Base-by-base conservation (phyloP, 169 alveolate species). In the Cryptosporidium canis region DNA sequence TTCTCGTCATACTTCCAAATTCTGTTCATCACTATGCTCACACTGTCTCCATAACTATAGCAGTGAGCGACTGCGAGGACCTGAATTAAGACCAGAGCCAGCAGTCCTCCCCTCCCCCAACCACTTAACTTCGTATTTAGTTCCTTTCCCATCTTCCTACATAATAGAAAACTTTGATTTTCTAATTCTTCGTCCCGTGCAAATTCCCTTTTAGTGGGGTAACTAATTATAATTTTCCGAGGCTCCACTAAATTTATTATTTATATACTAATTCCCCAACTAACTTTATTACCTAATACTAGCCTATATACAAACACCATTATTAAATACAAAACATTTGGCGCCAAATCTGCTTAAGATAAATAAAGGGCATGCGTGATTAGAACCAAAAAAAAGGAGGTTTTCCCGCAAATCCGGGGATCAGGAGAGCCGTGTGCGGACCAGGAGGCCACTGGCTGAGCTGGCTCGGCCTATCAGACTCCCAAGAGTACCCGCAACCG, bases 1-100 rank as follows among this genome's bases (percentile, higher is more conserved):
- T 63, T 77, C 4, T 77, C 72, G n/a, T 70, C 84, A 77, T 77
- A 77, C 27, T 55, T 77, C 87, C 87, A 77, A 39, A 77, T 77
- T 43, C 87, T 55, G 33, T 77, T 77, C 47, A 77, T 24, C 33
- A 58, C 41, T 27, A 77, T 58, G 16, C n/a, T 63, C 58, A 77
- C 87, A 35, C 12, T 39, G 66, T 77, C 87, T 53, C 87, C 87
- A 39, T 18, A 35, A n/a, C 61, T 65, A 33, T 77, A 77, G 7
- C 77, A 37, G 8, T 61, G 77, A 18, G 27, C 37, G 39, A 21
- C 48, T 5, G 37, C 12, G 35, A 77, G 9, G 6, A 43, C 24
- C 48, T 33, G 68, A 27, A 31, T 27, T n/a, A 70, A 35, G 35
- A 35, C n/a, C 27, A 70, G n/a, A 5, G 39, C 0, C 43, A 70